Evolutionary conservation across 2,329 filamentous ascomycete species (phyloP).

Genomic region (Nemania sp.): DNA sequence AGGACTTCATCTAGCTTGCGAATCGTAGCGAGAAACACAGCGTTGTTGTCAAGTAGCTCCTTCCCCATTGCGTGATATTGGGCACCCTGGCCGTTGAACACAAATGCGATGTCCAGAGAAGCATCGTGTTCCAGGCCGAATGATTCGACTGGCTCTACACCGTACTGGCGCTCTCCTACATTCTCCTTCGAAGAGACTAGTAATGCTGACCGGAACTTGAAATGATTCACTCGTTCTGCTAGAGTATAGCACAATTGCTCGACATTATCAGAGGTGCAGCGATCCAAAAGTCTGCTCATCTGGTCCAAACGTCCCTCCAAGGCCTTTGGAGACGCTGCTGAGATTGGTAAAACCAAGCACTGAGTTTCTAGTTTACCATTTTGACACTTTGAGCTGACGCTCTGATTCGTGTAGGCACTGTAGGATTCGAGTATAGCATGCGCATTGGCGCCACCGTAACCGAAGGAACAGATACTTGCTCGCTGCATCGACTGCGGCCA

Average conservation of each 20-base stretch:
- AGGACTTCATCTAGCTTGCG: not conserved
- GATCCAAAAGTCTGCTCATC: not conserved
- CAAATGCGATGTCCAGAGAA: slow-evolving; percentile 1
- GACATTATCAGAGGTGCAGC: not conserved
- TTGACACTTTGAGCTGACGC: no score
- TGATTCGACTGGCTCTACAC: not conserved
- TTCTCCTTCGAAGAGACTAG: not conserved
- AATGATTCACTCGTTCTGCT: not conserved
- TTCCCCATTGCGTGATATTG: slow-evolving; percentile 25
- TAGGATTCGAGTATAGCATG: slow-evolving; percentile 12
- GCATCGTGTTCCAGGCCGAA: no score
- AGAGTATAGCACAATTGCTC: not conserved
- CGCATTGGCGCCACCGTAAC: slow-evolving; percentile 23
- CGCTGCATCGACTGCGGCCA: not conserved
- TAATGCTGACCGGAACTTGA: not conserved
- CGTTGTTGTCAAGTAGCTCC: not conserved
- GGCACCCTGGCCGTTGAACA: slow-evolving; percentile 30
- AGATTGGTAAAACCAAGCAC: not conserved
- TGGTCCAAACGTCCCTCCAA: not conserved
- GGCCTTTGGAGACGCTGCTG: not conserved
- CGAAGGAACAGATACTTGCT: slow-evolving; percentile 12
- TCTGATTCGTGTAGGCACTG: not conserved
- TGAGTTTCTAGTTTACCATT: not conserved
- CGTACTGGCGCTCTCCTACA: not conserved
- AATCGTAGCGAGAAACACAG: not conserved